These are phyloP conservation scores for Talaromyces sp. DNA, from an alignment of 2,329 filamentous ascomycete species.

Conservation along the genomic window DNA sequence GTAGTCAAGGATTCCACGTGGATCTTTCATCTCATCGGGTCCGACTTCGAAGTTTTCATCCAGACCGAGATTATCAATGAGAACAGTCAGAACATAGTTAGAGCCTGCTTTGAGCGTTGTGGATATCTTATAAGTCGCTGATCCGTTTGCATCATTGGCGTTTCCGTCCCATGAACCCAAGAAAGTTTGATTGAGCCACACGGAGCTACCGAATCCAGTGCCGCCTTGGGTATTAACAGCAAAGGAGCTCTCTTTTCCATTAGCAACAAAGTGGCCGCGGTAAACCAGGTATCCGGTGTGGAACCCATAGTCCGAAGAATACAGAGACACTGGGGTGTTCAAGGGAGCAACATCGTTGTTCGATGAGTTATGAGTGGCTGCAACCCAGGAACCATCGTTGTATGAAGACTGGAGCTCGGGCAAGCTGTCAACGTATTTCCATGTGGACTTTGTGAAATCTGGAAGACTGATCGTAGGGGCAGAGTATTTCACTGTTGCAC, in stretches of 20 bases:
- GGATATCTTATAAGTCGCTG: slow-evolving; percentile 54
- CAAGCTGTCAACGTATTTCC: slow-evolving; percentile 66
- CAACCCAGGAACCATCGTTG: slow-evolving; percentile 63
- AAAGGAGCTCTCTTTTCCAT: slow-evolving; percentile 55
- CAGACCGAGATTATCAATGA: slow-evolving; percentile 69
- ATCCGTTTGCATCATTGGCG: slow-evolving; percentile 46
- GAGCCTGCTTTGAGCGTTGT: slow-evolving; percentile 45
- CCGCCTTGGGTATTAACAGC: slow-evolving; percentile 61
- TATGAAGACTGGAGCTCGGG: slow-evolving; percentile 63
- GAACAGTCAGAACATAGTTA: slow-evolving; percentile 59
- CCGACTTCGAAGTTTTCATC: slow-evolving; percentile 62
- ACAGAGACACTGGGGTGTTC: slow-evolving; percentile 62
- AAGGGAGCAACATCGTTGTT: slow-evolving; percentile 56
- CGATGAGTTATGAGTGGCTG: slow-evolving; percentile 53
- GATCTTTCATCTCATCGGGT: slow-evolving; percentile 54
- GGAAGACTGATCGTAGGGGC: slow-evolving; percentile 53
- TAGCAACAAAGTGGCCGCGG: slow-evolving; percentile 64
- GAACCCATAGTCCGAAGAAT: slow-evolving; percentile 69
- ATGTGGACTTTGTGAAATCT: slow-evolving; percentile 53
- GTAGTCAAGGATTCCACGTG: slow-evolving; percentile 50
- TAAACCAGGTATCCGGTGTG: slow-evolving; percentile 64
- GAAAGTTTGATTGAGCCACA: slow-evolving; percentile 61
- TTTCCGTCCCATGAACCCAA: slow-evolving; percentile 61
- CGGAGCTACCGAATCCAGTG: slow-evolving; percentile 59
- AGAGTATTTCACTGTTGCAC: slow-evolving; percentile 47